Conservation (phyloP, 75 land plant genomes). For the Picea glauca region DNA sequence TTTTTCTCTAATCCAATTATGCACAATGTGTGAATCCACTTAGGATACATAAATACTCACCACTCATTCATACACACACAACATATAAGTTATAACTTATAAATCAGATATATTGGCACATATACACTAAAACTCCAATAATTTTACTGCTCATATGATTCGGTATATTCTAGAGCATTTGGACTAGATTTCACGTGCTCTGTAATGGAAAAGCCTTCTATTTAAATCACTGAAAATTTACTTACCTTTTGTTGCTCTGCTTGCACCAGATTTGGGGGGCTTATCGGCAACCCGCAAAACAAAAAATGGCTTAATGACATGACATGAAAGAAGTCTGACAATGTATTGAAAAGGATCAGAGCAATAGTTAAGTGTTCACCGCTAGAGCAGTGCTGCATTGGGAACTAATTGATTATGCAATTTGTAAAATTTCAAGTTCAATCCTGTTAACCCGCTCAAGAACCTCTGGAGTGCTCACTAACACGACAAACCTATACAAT, state of each 20-base stretch:
- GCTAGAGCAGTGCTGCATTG: constrained; percentile 40
- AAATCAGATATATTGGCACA: no score
- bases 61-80: no score
- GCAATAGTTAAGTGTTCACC: not conserved
- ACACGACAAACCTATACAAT: constrained; percentile 82
- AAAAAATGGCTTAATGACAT: not conserved
- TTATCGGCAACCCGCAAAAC: not conserved
- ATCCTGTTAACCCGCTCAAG: constrained; percentile 84
- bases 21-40: no score
- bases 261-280: constrained; percentile 1
- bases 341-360: no score
- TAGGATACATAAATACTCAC: no score
- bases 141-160: no score
- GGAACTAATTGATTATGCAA: constrained; percentile 73
- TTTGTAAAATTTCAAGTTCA: constrained; percentile 88
- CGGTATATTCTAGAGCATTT: not conserved
- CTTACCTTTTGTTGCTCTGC: not conserved
- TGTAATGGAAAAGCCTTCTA: not conserved
- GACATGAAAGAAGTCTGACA: no score
- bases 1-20: no score
- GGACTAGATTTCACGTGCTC: not conserved
- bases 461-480: constrained; percentile 96
- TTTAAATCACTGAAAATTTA: not conserved
- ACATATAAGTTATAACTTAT: no score
- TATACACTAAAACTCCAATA: no score